Conservation (phyloP, 371 early-diverging fungal genomes). For the Apophysomyces variabilis region DNA sequence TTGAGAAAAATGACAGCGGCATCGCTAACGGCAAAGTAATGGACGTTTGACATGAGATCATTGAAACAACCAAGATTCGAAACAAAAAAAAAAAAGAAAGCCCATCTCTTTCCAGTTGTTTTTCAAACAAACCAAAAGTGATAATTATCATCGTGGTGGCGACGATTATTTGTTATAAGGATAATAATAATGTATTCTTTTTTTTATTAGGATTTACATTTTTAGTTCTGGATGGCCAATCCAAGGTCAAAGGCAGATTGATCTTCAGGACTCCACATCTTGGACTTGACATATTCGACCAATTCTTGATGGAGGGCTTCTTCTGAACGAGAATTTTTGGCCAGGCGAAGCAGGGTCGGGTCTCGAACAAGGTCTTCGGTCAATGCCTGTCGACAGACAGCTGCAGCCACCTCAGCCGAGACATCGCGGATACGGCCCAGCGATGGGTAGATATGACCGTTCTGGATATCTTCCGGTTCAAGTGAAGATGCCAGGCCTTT, state of each 20-base stretch:
- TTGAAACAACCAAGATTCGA: background rate
- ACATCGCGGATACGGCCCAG: constrained; percentile 84
- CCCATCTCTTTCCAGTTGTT: background rate
- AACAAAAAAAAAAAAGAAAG: background rate
- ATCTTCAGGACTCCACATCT: constrained; percentile 51
- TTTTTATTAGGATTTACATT: too few species aligned
- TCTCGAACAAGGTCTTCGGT: constrained; percentile 59
- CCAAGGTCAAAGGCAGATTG: background rate
- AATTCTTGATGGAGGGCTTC: constrained; percentile 21
- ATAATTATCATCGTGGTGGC: too few species aligned
- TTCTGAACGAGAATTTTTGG: constrained; percentile 23
- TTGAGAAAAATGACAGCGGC: background rate
- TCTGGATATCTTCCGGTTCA: constrained; percentile 64
- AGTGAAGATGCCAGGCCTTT: constrained; percentile 82
- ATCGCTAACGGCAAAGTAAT: background rate
- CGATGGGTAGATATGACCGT: constrained; percentile 79
- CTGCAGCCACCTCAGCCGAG: constrained; percentile 78
- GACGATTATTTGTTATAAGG: too few species aligned
- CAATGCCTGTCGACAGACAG: constrained; percentile 71
- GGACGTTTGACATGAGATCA: background rate
- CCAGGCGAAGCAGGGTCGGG: constrained; percentile 36
- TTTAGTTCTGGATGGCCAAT: background rate
- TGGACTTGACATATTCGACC: constrained; percentile 38
- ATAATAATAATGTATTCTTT: too few species aligned
- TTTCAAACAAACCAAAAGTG: too few species aligned